Conservation (phyloP, 768 basidiomycete species). For the Terana coerulea region DNA sequence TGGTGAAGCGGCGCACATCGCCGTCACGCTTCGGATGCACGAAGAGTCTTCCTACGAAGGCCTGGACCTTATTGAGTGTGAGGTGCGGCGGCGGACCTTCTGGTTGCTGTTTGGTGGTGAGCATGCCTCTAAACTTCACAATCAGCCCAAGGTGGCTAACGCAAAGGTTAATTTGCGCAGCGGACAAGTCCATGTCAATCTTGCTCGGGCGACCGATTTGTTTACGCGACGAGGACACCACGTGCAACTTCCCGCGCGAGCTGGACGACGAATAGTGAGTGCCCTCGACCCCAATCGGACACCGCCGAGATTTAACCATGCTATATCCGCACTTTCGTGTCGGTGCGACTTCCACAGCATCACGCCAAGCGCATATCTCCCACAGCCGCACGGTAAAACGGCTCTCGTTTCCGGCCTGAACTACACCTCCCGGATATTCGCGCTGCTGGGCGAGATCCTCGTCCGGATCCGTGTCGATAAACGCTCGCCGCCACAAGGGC, state of each 20-base stretch:
- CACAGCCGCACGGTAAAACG: conserved; percentile 85
- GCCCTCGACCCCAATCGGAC: conserved; percentile 1
- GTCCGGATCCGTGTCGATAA: conserved; percentile 86
- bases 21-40: conserved; percentile 79
- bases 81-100: conserved; percentile 81
- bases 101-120: conserved; percentile 88
- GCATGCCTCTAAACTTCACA: conserved; percentile 19
- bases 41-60: conserved; percentile 82
- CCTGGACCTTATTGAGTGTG: conserved; percentile 83
- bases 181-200: conserved; percentile 89
- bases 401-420: conserved; percentile 84
- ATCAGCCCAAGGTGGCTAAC: not conserved
- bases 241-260: conserved; percentile 76
- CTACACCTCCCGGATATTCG: conserved; percentile 83
- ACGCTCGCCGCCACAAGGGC: conserved; percentile 79
- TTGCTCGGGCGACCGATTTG: conserved; percentile 81
- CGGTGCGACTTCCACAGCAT: conserved; percentile 44
- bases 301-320: conserved; percentile 28
- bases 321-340: conserved; percentile 11
- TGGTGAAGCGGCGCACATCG: conserved; percentile 82
- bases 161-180: conserved; percentile 33
- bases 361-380: conserved; percentile 77
- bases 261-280: conserved; percentile 88
- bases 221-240: conserved; percentile 87
- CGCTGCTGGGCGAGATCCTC: conserved; percentile 80